Evolutionary conservation across 1,139 yeast species (phyloP), one percentile per base, ranked within the genome.

Genomic region (Wickerhamomyces sp.): DNA sequence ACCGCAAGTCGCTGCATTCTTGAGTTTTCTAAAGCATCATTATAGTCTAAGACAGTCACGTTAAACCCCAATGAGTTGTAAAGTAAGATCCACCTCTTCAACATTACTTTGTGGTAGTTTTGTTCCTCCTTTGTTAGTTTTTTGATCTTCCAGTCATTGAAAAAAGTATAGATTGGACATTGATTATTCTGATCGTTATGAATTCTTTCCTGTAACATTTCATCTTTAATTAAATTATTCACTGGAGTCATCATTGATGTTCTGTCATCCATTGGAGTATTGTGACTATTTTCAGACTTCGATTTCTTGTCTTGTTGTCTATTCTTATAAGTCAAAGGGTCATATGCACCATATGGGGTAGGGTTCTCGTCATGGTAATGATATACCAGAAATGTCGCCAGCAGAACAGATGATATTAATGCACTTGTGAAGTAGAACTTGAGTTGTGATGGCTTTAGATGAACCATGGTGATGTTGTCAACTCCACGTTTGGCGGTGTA

Each of bases 41-140:
- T 50, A 37, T 48, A 49, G 31, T 53, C 54, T 14, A 53, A n/a
- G 6, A 54, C 37, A 32, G 45, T 45, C 7, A 48, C 45, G 27
- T 45, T 42, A 41, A 51, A 51, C 2, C 58, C 58, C 26, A 53
- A 27, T 1, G 56, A 50, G 31, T 51, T 50, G 35, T 50, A 50
- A 14, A 50, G 38, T 33, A 46, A n/a, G 1, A 40, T 46, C 55
- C 56, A 54, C 33, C 46, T 51, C 36, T 47, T 36, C 13, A 54
- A 37, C 43, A 54, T 36, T 23, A 23, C 23, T 15, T 47, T 45
- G 29, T 54, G 58, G 40, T 40, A 53, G 3, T 32, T 34, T 37
- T 54, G 58, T 36, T 54, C 58, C 26, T 53, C 47, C 2, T 40
- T 10, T 4, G 54, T 36, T 9, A 50, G 42, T 13, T 50, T 41